Conservation (phyloP, 2,329 filamentous ascomycete species). For the Colletotrichum lini region DNA sequence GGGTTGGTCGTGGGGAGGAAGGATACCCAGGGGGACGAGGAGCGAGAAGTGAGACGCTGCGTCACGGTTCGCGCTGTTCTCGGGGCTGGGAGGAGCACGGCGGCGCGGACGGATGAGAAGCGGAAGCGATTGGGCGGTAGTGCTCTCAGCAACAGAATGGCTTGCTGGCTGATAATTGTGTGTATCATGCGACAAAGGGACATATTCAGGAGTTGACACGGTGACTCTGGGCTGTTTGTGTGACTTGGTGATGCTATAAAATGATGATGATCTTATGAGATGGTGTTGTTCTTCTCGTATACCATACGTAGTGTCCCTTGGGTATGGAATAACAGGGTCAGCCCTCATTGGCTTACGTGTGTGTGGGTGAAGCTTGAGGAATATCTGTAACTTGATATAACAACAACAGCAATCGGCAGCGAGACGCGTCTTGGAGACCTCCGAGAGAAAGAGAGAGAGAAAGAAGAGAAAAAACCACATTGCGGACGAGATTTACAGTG, state of each 20-base stretch:
- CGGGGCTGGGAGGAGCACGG: not conserved
- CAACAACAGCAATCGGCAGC: not conserved
- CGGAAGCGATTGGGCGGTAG: not conserved
- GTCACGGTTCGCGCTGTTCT: not conserved
- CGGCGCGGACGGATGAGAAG: not conserved
- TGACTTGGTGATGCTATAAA: too few species aligned
- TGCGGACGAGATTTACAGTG: not conserved
- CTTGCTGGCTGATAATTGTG: not conserved
- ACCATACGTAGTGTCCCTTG: too few species aligned
- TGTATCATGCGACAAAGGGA: conserved; percentile 4
- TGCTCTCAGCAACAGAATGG: not conserved
- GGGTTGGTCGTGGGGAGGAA: conserved; percentile 24
- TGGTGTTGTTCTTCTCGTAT: too few species aligned
- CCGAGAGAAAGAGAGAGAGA: not conserved
- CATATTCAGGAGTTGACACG: not conserved
- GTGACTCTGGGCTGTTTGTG: not conserved
- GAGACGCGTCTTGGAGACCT: not conserved
- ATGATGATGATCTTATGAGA: too few species aligned
- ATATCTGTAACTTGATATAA: not conserved
- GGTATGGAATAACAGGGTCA: too few species aligned
- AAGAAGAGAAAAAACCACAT: too few species aligned
- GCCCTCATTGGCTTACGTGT: too few species aligned
- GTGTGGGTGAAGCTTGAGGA: too few species aligned
- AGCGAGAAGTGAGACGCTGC: not conserved
- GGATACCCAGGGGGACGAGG: conserved; percentile 21